A percentile compares a stretch with the other conserved stretches of the same genome.
Evolutionary conservation across 306 rosid genomes (phyloP).

Genomic region (Alnus glutinosa): DNA sequence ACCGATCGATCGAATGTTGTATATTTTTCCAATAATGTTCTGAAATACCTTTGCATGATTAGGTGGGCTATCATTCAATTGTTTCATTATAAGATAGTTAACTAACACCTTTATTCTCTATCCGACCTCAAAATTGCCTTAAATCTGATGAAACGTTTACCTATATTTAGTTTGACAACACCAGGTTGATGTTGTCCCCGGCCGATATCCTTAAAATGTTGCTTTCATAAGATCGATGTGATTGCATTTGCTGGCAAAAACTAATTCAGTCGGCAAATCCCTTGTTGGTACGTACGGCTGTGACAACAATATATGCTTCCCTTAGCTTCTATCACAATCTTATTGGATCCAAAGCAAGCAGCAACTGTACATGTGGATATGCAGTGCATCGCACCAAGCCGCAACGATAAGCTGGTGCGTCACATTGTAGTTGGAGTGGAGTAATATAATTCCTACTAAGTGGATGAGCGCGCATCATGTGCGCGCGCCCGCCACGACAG

Average conservation of each 20-base stretch:
- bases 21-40: neutral
- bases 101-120: neutral
- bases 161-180: constrained; percentile 6
- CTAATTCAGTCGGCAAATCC: constrained; percentile 1
- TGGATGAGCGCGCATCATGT: neutral
- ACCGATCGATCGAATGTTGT: too few species aligned
- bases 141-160: constrained; percentile 2
- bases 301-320: neutral
- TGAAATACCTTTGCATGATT: neutral
- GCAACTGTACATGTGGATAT: neutral
- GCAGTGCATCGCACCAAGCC: neutral
- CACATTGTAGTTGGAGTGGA: constrained; percentile 7
- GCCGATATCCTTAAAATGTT: neutral
- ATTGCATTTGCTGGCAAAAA: neutral
- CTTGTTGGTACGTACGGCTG: neutral
- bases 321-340: neutral
- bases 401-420: neutral
- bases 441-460: neutral
- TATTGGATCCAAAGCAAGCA: neutral
- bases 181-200: neutral
- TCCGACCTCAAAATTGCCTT: neutral
- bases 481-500: neutral
- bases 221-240: neutral
- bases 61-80: constrained; percentile 30
- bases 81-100: neutral